Conservation (phyloP, 495 filamentous ascomycete genomes). For the Talaromyces liani region DNA sequence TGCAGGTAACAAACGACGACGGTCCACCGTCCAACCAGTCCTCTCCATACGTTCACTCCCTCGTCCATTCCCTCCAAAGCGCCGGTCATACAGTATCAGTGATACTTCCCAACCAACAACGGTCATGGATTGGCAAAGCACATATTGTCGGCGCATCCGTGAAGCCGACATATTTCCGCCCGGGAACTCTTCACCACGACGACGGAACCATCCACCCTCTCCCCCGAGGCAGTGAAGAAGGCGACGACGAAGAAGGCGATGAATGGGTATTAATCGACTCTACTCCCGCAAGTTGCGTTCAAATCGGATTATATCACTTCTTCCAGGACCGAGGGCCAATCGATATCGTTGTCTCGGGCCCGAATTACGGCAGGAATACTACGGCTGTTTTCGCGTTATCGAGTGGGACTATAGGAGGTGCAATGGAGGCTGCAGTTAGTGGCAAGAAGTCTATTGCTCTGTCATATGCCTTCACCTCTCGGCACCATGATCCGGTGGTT, state of each 20-base stretch:
- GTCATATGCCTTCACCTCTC: constrained; percentile 77
- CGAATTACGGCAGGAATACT: constrained; percentile 92
- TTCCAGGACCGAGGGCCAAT: constrained; percentile 71
- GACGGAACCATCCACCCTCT: constrained; percentile 59
- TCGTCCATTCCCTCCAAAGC: constrained; percentile 68
- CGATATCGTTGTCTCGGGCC: constrained; percentile 82
- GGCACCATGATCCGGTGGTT: constrained; percentile 69
- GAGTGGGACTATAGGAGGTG: constrained; percentile 83
- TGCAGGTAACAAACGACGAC: constrained; percentile 85
- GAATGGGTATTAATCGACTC: constrained; percentile 92
- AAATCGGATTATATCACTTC: constrained; percentile 83
- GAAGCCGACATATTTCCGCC: constrained; percentile 82
- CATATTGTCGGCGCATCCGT: constrained; percentile 83
- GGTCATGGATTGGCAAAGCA: constrained; percentile 97
- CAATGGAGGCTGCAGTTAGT: constrained; percentile 87
- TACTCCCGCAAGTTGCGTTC: constrained; percentile 80
- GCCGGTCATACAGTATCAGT: constrained; percentile 82
- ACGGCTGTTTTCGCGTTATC: constrained; percentile 88
- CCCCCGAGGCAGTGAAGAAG: constrained; percentile 52
- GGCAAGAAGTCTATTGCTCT: constrained; percentile 70
- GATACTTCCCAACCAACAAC: constrained; percentile 81
- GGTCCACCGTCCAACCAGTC: constrained; percentile 86
- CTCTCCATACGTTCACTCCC: constrained; percentile 86
- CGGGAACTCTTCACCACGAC: constrained; percentile 52
- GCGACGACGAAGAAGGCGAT: constrained; percentile 54